phyloP scores from a whole-genome alignment of 2,329 filamentous ascomycete genomes.

The Calonectria crousiana region DNA sequence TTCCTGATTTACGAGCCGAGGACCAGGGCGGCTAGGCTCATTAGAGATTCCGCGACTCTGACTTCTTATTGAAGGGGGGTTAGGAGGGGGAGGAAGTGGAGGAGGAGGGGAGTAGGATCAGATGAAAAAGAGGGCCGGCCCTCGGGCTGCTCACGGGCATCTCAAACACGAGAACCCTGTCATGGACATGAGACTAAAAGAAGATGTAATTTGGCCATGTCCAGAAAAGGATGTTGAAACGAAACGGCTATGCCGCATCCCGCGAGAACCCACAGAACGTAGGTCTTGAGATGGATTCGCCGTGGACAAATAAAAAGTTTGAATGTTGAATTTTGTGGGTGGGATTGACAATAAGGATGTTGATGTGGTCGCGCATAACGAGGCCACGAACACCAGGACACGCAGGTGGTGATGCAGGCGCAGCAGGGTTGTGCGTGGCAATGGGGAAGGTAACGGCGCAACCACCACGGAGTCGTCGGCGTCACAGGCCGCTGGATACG shows the following conservation, averaged over 20 bases:
- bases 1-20: constrained; percentile 6
- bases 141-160: background rate
- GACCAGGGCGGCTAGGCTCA: constrained; percentile 6
- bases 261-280: constrained; percentile 16
- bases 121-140: constrained; percentile 19
- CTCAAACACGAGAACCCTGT: constrained; percentile 29
- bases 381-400: constrained; percentile 14
- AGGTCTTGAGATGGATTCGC: constrained; percentile 4
- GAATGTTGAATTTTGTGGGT: background rate
- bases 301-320: background rate
- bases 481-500: constrained; percentile 17
- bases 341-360: background rate
- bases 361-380: background rate
- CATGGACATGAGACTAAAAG: constrained; percentile 28
- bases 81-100: background rate
- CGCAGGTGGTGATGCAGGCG: background rate
- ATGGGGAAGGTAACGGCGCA: background rate
- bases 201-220: constrained; percentile 38
- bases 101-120: constrained; percentile 6
- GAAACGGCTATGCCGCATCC: constrained; percentile 39
- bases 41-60: background rate
- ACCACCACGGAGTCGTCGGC: constrained; percentile 10
- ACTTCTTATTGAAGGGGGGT: constrained; percentile 1
- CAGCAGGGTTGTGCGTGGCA: constrained; percentile 6
- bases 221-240: constrained; percentile 40